These are phyloP conservation scores for Pilatotrama ljubarskyi DNA, from an alignment of 768 basidiomycete species.

Conservation along the genomic window DNA sequence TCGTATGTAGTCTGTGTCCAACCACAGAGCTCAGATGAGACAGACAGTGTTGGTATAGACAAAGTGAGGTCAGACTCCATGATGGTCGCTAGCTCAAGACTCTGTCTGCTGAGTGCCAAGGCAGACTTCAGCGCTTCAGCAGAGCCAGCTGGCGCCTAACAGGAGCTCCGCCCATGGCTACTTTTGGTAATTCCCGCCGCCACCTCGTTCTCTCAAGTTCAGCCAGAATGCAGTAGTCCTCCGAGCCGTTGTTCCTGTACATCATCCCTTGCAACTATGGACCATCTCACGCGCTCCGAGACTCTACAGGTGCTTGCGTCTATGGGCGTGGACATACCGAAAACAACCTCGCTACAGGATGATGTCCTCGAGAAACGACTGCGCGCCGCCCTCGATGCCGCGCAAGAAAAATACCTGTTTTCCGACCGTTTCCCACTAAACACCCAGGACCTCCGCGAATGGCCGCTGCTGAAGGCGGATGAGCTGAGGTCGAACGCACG, in stretches of 20 bases:
- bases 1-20: too few relatives aligned
- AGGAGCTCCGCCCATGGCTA: too few relatives aligned
- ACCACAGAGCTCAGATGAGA: too few relatives aligned
- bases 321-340: conserved; percentile 14
- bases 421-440: neutral
- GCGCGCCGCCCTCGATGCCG: conserved; percentile 1
- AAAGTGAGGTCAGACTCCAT: too few relatives aligned
- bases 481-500: neutral
- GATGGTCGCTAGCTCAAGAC: too few relatives aligned
- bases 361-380: conserved; percentile 15
- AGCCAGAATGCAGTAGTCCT: neutral
- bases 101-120: too few relatives aligned
- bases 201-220: neutral
- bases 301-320: neutral
- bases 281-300: conserved; percentile 3
- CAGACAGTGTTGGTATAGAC: too few relatives aligned
- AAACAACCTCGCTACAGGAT: conserved; percentile 1
- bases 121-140: too few relatives aligned
- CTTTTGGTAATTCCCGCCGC: too few relatives aligned
- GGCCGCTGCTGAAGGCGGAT: neutral
- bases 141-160: too few relatives aligned
- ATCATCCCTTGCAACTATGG: neutral
- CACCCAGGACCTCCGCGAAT: neutral
- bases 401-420: conserved; percentile 8
- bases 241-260: too few relatives aligned